A percentile compares a stretch with the other conserved stretches of the same genome.
Conservation (phyloP, 352 stramenopile species). For the Globisporangium polare region DNA sequence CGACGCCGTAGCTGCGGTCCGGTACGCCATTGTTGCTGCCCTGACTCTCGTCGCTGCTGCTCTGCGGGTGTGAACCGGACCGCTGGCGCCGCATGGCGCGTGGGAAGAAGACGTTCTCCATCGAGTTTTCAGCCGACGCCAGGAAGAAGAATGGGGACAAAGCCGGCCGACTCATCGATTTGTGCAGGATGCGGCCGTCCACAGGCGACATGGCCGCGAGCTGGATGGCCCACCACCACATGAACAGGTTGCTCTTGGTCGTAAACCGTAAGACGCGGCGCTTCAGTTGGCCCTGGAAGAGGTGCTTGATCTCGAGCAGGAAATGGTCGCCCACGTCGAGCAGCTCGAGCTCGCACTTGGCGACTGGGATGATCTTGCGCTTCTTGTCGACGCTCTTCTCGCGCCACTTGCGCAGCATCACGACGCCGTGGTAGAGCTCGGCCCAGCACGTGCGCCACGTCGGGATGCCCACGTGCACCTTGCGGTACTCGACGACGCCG, state of each 20-base stretch:
- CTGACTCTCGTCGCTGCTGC: constrained; percentile 8
- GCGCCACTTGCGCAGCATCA: constrained; percentile 55
- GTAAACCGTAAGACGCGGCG: constrained; percentile 41
- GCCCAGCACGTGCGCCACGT: constrained; percentile 56
- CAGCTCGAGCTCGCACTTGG: constrained; percentile 38
- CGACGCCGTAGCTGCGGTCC: constrained; percentile 28
- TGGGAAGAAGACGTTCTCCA: constrained; percentile 65
- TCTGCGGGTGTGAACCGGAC: not conserved
- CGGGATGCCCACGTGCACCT: constrained; percentile 38
- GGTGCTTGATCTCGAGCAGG: constrained; percentile 48
- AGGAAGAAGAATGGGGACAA: constrained; percentile 49
- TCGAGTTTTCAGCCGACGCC: constrained; percentile 35
- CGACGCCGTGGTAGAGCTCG: constrained; percentile 64
- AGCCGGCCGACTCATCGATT: constrained; percentile 39
- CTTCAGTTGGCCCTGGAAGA: constrained; percentile 48
- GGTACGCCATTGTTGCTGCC: not conserved
- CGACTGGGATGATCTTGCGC: constrained; percentile 48
- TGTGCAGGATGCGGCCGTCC: constrained; percentile 40
- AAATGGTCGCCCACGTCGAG: constrained; percentile 46
- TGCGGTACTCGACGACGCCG: constrained; percentile 40
- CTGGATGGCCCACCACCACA: constrained; percentile 79
- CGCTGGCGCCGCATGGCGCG: constrained; percentile 23
- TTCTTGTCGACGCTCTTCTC: constrained; percentile 51
- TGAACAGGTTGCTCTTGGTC: constrained; percentile 55
- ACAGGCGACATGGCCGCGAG: constrained; percentile 44